Conservation (phyloP, 495 filamentous ascomycete species). For the Neurospora intermedia region DNA sequence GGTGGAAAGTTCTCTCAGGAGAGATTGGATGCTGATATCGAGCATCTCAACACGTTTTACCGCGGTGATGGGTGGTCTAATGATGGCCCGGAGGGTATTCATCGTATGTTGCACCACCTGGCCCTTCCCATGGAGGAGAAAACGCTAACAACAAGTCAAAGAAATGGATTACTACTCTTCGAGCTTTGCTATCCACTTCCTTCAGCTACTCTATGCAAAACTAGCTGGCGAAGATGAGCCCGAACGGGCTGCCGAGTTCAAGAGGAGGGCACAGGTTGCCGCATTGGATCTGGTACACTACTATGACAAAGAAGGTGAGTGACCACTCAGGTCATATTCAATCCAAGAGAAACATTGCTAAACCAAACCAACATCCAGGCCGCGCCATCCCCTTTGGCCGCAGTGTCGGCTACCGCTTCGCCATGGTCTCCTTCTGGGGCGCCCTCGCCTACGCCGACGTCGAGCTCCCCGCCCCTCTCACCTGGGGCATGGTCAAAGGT, state of each 20-base stretch:
- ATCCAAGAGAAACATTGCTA: too few species aligned
- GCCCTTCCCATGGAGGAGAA: background rate
- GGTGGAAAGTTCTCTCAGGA: conserved; percentile 54
- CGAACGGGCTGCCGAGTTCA: conserved; percentile 56
- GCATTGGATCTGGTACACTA: conserved; percentile 66
- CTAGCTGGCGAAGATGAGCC: conserved; percentile 59
- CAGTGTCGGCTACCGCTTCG: conserved; percentile 68
- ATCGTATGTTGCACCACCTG: conserved; percentile 29
- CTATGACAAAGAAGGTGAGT: conserved; percentile 51
- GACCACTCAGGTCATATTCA: background rate
- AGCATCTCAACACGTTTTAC: conserved; percentile 70
- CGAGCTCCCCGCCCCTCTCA: conserved; percentile 56
- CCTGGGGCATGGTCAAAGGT: conserved; percentile 69
- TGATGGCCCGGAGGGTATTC: conserved; percentile 64
- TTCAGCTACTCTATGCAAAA: conserved; percentile 68
- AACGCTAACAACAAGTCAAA: conserved; percentile 1
- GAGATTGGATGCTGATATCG: conserved; percentile 59
- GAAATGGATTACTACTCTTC: conserved; percentile 79
- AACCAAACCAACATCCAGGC: conserved; percentile 18
- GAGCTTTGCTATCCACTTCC: conserved; percentile 67
- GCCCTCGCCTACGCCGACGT: conserved; percentile 65
- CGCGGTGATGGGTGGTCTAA: conserved; percentile 71
- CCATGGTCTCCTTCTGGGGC: conserved; percentile 75
- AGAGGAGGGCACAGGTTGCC: conserved; percentile 50
- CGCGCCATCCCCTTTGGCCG: conserved; percentile 64